Percentiles rank a stretch among this genome's conserved stretches.
Evolutionary conservation across 148 eudicot species (phyloP).

Genomic region (Talinum fruticosum): DNA sequence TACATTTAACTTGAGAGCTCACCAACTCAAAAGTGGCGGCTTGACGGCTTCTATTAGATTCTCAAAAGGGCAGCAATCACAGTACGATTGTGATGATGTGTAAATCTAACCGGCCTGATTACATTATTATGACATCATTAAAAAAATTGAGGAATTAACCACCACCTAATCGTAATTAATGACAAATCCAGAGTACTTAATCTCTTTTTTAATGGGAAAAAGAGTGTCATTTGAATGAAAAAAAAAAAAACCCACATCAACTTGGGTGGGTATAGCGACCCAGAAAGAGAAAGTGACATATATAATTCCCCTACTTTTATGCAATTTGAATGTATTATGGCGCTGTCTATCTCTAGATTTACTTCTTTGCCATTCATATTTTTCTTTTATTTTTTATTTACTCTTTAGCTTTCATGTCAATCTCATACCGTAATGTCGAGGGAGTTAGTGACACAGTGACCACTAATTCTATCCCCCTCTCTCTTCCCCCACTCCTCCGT

Average conservation of each 20-base stretch:
- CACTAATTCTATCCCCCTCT: no score
- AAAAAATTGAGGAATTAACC: background rate
- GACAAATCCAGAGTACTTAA: background rate
- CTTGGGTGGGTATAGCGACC: no score
- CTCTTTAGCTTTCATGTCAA: background rate
- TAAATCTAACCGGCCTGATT: background rate
- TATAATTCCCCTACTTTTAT: background rate
- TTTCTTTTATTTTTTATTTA: background rate
- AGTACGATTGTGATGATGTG: background rate
- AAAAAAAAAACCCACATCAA: no score
- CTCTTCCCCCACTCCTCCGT: no score
- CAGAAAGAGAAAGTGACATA: no score
- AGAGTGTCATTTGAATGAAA: no score
- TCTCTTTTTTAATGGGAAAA: no score
- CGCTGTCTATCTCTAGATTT: background rate
- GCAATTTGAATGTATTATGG: constrained; percentile 11
- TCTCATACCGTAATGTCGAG: background rate
- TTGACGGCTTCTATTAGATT: no score
- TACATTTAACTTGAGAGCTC: background rate
- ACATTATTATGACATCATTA: background rate
- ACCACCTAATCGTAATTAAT: background rate
- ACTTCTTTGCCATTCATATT: background rate
- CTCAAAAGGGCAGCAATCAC: background rate
- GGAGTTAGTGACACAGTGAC: no score
- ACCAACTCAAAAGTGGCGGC: background rate